Evolutionary conservation across 2,329 filamentous ascomycete species (phyloP).

Genomic region (Cucurbitaria berberidis): DNA sequence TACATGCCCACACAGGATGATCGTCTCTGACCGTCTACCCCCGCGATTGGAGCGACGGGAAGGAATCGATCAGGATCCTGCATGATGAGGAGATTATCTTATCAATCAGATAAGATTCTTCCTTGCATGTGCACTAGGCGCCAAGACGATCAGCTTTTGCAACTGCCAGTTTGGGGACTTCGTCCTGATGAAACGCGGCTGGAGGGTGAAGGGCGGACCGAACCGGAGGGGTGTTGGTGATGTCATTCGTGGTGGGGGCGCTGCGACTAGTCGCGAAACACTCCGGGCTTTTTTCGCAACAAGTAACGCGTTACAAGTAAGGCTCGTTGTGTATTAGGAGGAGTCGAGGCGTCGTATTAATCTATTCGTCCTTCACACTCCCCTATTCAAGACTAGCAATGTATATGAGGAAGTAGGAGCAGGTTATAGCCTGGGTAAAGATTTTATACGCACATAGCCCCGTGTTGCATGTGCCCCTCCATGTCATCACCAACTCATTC

Average conservation of each 20-base stretch:
- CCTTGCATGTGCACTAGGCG: slow-evolving; percentile 11
- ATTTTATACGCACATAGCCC: not conserved
- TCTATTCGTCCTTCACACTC: not conserved
- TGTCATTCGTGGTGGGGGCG: not conserved
- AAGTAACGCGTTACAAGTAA: too few species aligned
- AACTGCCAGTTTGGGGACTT: slow-evolving; percentile 14
- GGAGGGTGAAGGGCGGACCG: slow-evolving; percentile 2
- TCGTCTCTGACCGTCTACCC: not conserved
- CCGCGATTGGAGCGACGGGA: slow-evolving; percentile 1
- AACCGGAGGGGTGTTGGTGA: not conserved
- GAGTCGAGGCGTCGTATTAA: too few species aligned
- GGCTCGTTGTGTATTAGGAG: too few species aligned
- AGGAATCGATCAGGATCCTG: not conserved
- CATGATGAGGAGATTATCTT: slow-evolving; percentile 27
- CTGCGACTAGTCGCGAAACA: too few species aligned
- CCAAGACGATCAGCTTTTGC: slow-evolving; percentile 4
- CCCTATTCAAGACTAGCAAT: not conserved
- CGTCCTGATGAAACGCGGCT: slow-evolving; percentile 1
- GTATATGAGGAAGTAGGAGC: not conserved
- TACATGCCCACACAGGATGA: not conserved
- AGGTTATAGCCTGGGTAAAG: not conserved
- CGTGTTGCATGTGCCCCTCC: not conserved
- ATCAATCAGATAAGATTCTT: slow-evolving; percentile 37
- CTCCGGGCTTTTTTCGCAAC: too few species aligned
- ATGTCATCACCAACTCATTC: not conserved